Evolutionary conservation across 495 filamentous ascomycete species (phyloP).

Genomic region (Chaetomidium leptoderma): DNA sequence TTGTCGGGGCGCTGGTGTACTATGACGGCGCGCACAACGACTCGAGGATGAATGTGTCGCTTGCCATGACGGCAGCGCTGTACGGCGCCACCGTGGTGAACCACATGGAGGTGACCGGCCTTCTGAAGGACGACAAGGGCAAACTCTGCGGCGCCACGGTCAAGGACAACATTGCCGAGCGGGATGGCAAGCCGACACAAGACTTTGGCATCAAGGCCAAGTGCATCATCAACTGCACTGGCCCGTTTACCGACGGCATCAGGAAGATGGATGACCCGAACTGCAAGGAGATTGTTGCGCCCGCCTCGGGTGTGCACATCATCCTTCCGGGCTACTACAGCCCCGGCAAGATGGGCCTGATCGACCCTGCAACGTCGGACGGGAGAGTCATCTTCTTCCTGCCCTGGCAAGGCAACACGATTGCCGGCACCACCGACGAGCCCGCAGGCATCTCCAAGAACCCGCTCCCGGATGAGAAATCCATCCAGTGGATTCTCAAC

Average conservation of each 20-base stretch:
- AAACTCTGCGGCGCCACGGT: slow-evolving; percentile 74
- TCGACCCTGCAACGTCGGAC: slow-evolving; percentile 91
- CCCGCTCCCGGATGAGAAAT: slow-evolving; percentile 83
- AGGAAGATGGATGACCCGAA: slow-evolving; percentile 77
- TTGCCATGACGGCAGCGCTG: slow-evolving; percentile 91
- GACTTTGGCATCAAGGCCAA: slow-evolving; percentile 77
- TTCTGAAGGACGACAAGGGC: slow-evolving; percentile 76
- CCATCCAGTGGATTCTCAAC: slow-evolving; percentile 93
- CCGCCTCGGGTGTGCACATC: slow-evolving; percentile 89
- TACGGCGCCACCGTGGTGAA: slow-evolving; percentile 92
- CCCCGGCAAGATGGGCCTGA: slow-evolving; percentile 91
- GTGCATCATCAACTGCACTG: slow-evolving; percentile 95
- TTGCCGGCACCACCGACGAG: slow-evolving; percentile 93
- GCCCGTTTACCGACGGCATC: slow-evolving; percentile 90
- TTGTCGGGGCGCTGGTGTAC: slow-evolving; percentile 91
- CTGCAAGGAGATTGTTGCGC: slow-evolving; percentile 83
- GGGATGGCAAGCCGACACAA: slow-evolving; percentile 43
- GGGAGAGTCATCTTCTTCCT: slow-evolving; percentile 98
- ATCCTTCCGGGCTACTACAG: slow-evolving; percentile 95
- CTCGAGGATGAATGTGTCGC: slow-evolving; percentile 95
- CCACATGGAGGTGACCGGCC: slow-evolving; percentile 80
- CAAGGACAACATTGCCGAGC: slow-evolving; percentile 66
- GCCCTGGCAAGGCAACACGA: slow-evolving; percentile 98
- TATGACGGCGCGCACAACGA: slow-evolving; percentile 99
- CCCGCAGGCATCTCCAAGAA: slow-evolving; percentile 76